These are phyloP conservation scores for Blastobotrys chiropterorum DNA, from an alignment of 805 yeast genomes.

Conservation along the genomic window DNA sequence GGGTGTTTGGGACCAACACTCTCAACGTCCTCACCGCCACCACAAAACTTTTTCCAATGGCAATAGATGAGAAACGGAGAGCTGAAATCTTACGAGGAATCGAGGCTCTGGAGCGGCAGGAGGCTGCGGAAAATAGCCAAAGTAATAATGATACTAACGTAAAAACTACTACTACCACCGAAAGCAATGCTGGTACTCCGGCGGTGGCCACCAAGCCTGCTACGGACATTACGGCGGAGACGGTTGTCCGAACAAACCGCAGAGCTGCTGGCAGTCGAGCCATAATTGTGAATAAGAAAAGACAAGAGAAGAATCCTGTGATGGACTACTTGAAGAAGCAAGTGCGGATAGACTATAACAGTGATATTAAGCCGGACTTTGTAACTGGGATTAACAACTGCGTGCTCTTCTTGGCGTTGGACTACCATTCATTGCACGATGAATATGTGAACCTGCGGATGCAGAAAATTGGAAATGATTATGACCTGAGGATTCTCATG, in stretches of 20 bases:
- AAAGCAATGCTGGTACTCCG: neutral
- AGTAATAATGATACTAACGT: neutral
- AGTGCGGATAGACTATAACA: conserved; percentile 17
- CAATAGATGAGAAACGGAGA: neutral
- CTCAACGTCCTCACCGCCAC: too few species aligned
- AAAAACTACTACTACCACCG: too few species aligned
- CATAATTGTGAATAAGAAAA: conserved; percentile 12
- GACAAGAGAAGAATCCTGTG: conserved; percentile 29
- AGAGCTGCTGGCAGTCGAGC: conserved; percentile 1
- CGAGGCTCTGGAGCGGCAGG: neutral
- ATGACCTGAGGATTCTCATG: conserved; percentile 26
- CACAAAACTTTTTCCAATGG: too few species aligned
- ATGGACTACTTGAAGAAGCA: conserved; percentile 20
- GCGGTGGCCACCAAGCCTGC: neutral
- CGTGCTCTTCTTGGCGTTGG: conserved; percentile 31
- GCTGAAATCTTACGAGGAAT: neutral
- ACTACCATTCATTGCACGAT: conserved; percentile 34
- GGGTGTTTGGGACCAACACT: neutral
- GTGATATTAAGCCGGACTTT: conserved; percentile 32
- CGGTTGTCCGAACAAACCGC: neutral
- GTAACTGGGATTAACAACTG: conserved; percentile 31
- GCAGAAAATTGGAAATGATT: conserved; percentile 27
- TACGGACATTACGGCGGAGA: neutral
- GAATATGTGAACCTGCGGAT: conserved; percentile 37
- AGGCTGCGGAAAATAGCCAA: neutral